These are phyloP conservation scores for Nitzschia sp. DNA, from an alignment of 108 stramenopile genomes.

Conservation along the genomic window DNA sequence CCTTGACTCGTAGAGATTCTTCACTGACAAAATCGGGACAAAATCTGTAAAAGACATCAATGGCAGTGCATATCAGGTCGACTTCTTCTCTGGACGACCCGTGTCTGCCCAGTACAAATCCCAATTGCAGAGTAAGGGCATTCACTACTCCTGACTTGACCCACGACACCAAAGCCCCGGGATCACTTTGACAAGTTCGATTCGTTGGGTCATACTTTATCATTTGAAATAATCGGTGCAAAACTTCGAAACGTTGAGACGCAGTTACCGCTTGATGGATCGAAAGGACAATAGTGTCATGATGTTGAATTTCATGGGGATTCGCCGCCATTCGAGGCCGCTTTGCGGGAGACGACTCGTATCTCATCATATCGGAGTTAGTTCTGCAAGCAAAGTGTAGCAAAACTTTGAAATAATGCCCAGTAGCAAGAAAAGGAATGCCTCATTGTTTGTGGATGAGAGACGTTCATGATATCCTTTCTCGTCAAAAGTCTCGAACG, in stretches of 20 bases:
- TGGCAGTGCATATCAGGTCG: constrained; percentile 13
- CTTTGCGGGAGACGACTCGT: constrained; percentile 21
- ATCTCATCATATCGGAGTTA: constrained; percentile 6
- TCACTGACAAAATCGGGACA: constrained; percentile 20
- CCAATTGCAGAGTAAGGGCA: constrained; percentile 37
- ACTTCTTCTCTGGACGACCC: constrained; percentile 17
- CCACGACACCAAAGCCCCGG: neutral
- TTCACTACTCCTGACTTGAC: constrained; percentile 26
- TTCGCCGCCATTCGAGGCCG: constrained; percentile 2
- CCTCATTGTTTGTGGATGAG: too few relatives aligned
- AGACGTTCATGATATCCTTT: too few relatives aligned
- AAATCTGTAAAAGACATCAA: constrained; percentile 35
- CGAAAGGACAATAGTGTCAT: too few relatives aligned
- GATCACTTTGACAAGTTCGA: constrained; percentile 2
- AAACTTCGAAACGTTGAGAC: constrained; percentile 20
- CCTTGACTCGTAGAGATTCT: constrained; percentile 17
- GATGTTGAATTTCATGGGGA: constrained; percentile 7
- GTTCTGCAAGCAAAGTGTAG: too few relatives aligned
- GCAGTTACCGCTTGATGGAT: constrained; percentile 37
- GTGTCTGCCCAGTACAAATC: constrained; percentile 31
- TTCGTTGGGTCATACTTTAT: constrained; percentile 23
- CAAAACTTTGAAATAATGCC: too few relatives aligned
- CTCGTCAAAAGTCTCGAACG: too few relatives aligned
- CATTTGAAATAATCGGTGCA: constrained; percentile 19
- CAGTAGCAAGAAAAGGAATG: too few relatives aligned